Evolutionary conservation across 495 filamentous ascomycete genomes (phyloP), one percentile per base, ranked within the genome.

Genomic region (Daldinia vernicosa): DNA sequence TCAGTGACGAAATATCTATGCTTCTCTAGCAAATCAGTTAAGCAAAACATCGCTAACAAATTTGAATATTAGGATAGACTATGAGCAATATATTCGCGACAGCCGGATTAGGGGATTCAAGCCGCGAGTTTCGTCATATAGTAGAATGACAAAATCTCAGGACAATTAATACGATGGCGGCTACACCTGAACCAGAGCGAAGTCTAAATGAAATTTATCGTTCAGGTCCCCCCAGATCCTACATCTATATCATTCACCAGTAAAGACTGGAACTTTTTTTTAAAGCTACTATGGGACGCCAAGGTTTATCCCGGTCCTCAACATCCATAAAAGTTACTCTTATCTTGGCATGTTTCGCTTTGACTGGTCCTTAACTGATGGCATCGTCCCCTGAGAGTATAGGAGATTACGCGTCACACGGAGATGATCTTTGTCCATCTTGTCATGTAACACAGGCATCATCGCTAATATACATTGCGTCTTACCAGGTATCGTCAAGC

Each of bases 301-400:
- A 67, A 71, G 69, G n/a, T 59, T 50, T 22, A 47, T 63, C 63
- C 66, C 43, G 43, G 62, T 26, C 28, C 62, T 45, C 57, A 51
- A 58, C 55, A 37, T 30, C 45, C 52, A 60, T 63, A 27, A 33
- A 2, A 66, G 52, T 33, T 45, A 60, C 47, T 40, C 40, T 28
- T 17, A 71, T 24, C 69, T 71, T 71, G 69, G 69, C 69, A 67
- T n/a, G 69, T 71, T 71, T 71, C 69, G 69, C 69, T 67, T 63
- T 28, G 40, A 22, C 30, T 58, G 35, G 58, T 27, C 60, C 69
- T 71, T 45, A 59, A 53, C 26, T n/a, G 45, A 71, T 57, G 43
- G 30, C 50, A 62, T 22, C 12, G 45, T 9, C 14, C 22, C 52
- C 28, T 67, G 35, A 40, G 61, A 60, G 37, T 33, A 64, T 59